Conservation (phyloP, 1,284 basidiomycete genomes). For the Spongiforma sp. region DNA sequence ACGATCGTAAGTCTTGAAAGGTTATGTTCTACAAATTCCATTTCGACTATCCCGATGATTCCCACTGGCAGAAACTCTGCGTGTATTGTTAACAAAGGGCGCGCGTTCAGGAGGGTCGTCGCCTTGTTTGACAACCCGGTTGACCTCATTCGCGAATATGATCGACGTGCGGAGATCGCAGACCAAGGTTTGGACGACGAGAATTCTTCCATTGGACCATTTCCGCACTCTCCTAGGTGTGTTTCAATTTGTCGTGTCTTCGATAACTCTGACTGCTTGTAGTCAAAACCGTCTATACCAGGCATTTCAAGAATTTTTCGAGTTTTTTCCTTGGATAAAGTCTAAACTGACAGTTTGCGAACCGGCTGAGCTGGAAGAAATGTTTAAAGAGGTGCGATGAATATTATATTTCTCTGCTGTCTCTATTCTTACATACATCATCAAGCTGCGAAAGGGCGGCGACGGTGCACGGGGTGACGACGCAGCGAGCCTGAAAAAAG, state of each 20-base stretch:
- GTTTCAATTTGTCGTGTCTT: background rate
- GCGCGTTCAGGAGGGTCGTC: background rate
- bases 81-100: background rate
- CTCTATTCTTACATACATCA: background rate
- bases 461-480: background rate
- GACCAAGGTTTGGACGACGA: background rate
- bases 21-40: too few species aligned
- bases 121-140: background rate
- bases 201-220: background rate
- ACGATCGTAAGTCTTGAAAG: too few species aligned
- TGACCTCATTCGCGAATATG: background rate
- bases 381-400: conserved; percentile 2
- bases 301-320: background rate
- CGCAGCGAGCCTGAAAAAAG: background rate
- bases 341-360: background rate
- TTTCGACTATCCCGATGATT: too few species aligned
- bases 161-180: background rate
- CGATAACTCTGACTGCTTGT: background rate
- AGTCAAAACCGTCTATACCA: background rate
- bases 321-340: conserved; percentile 3
- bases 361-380: background rate
- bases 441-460: background rate
- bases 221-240: background rate
- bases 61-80: background rate
- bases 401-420: background rate